Evolutionary conservation across 2,329 filamentous ascomycete species (phyloP), one percentile per base, ranked within the genome.

Genomic region (Claviceps humidiphila): DNA sequence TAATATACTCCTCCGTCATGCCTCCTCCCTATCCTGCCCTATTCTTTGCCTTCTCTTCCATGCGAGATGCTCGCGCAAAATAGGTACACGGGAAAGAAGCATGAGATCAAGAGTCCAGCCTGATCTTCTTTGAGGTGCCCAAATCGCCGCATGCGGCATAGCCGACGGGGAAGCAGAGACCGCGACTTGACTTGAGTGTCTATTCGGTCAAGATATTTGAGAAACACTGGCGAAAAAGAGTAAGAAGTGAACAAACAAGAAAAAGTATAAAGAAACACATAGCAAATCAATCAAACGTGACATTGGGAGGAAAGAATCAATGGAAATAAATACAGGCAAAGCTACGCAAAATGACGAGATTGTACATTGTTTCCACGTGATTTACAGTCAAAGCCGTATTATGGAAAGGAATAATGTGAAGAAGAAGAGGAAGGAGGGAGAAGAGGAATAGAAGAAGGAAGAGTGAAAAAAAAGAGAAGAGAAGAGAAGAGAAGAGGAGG

Each of bases 291-390:
- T 37, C 3, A 24, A 24, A 51, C 26, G 3, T 53, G 30, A 22
- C 38, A 49, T 34, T 30, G 40, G 17, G 9, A 49, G 17, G 39
- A 48, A 38, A 53, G 47, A 49, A 53, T 54, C 55, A 22, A 17
- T 9, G 14, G 34, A 51, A 53, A 52, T 52, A 41, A 53, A 53
- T 37, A 53, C 55, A 49, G 48, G 54, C 55, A 49, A 49, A 52
- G 55, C 48, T 43, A 54, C 53, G 47, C 39, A 49, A 48, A 43
- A 38, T 40, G 42, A 47, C 17, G 22, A 7, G 24, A 44, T 37
- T 45, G 44, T 48, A 48, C 45, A 51, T 49, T 26, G 22, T 49
- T 49, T 42, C 22, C 24, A 37, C 34, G 44, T 41, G 22, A 54
- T 56, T 55, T 56, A 53, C 53, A 56, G 55, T 39, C 41, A 30